Percentiles rank a stretch among this genome's conserved stretches.
Conservation (phyloP, 164 flowering plant species). For the Magnolia changhungtana region DNA sequence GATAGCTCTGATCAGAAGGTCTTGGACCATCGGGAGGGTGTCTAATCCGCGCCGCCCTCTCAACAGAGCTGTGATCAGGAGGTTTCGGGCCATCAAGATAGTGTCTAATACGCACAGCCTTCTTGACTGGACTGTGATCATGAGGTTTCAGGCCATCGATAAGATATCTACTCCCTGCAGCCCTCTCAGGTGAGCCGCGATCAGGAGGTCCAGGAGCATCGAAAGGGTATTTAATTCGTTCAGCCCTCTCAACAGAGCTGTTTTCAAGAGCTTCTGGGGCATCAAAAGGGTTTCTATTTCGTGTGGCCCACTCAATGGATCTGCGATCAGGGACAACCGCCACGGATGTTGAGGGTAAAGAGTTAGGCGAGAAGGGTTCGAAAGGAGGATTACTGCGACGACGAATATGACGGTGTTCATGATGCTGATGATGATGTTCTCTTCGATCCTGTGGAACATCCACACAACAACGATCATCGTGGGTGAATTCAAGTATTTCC, state of each 20-base stretch:
- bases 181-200: neutral
- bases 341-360: neutral
- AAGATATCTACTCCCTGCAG: neutral
- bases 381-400: neutral
- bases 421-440: neutral
- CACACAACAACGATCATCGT: neutral
- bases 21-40: neutral
- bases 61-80: neutral
- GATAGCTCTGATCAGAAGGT: neutral
- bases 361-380: neutral
- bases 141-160: neutral
- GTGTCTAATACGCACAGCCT: neutral
- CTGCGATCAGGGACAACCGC: neutral
- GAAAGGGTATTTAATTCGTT: neutral
- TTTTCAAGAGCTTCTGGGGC: neutral
- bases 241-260: neutral
- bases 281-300: neutral
- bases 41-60: neutral
- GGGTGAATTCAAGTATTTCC: neutral
- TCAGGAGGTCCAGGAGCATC: neutral
- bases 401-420: neutral
- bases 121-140: neutral
- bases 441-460: neutral
- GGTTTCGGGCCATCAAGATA: neutral
- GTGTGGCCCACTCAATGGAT: neutral